Conservation (phyloP, 2,329 filamentous ascomycete species). For the Phyllosticta capitalensis region DNA sequence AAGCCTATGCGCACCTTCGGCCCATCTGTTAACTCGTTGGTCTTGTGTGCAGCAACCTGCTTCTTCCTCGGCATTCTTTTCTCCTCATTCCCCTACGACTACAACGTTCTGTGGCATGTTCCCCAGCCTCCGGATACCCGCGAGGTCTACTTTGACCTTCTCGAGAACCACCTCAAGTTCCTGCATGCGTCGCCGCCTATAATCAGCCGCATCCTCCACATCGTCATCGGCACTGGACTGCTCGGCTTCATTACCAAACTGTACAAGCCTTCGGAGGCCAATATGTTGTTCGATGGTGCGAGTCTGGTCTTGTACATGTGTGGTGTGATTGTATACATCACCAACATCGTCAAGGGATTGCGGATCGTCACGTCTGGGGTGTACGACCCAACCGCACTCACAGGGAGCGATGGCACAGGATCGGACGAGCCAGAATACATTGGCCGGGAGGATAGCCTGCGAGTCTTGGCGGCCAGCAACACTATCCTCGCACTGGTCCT, state of each 20-base stretch:
- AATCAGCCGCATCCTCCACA: conserved; percentile 87
- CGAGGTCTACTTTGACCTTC: conserved; percentile 65
- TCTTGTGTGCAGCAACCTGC: conserved; percentile 49
- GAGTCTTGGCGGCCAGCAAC: conserved; percentile 87
- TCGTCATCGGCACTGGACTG: conserved; percentile 80
- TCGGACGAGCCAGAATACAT: conserved; percentile 47
- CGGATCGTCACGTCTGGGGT: conserved; percentile 67
- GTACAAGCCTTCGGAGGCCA: conserved; percentile 85
- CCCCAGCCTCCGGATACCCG: conserved; percentile 43
- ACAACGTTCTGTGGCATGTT: conserved; percentile 73
- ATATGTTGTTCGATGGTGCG: conserved; percentile 85
- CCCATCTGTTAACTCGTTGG: conserved; percentile 9
- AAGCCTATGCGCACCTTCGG: conserved; percentile 11
- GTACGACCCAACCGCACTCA: conserved; percentile 41
- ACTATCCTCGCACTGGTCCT: conserved; percentile 90
- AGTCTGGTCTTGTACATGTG: conserved; percentile 67
- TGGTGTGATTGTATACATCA: conserved; percentile 83
- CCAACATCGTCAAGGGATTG: conserved; percentile 94
- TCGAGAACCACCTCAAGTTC: conserved; percentile 85
- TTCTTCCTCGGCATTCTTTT: conserved; percentile 99
- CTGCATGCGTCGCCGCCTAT: conserved; percentile 85
- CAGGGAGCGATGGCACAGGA: conserved; percentile 32
- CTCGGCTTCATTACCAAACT: conserved; percentile 83
- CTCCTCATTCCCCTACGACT: conserved; percentile 92
- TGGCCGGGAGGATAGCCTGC: conserved; percentile 77